Base-by-base conservation (phyloP, 2,329 filamentous ascomycete genomes). In the Penicillium expansum region DNA sequence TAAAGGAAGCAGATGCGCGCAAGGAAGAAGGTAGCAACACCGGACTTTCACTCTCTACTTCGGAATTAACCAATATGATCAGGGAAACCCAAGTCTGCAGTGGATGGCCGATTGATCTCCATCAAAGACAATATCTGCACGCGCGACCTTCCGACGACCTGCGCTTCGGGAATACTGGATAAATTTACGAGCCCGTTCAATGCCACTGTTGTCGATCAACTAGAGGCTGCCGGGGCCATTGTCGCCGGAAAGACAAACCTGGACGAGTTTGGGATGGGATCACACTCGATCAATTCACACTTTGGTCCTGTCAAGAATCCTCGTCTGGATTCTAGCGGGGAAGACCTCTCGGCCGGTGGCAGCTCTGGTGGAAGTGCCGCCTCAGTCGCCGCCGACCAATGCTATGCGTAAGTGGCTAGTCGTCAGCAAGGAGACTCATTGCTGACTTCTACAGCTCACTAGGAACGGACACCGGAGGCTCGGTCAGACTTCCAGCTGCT, bases 181-280 rank as follows among this genome's bases (percentile, higher is more conserved):
- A 79, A 79, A 59, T 90, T 92, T 73, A 77, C 74, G 35, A 91
- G 89, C 59, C 90, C 92, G 4, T 93, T 89, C 73, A 85, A 92
- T 70, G 91, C 93, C 18, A 93, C 90, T 9, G 86, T 97, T 18
- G 85, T 95, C 33, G 77, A 81, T 50, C 83, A 87, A 65, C 80
- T 97, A 33, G 82, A 83, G 55, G 71, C 78, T 29, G 80, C 83
- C 5, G 89, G 88, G 41, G 86, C 85, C 6, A 72, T 82, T 6
- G 72, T 93, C 2, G 80, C 86, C 1, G 89, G 88, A 7, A 96
- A 96, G 74, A 92, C 91, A 2, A 96, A 96, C 71, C 86, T 97
- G 80, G 94, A 97, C 75, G 94, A 96, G 71, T 96, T 96, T 71
- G 92, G 92, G 29, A 96, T 96, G 92, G 92, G 92, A 2, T 95